Base-by-base conservation (phyloP, 2,329 filamentous ascomycete genomes). In the Aplosporella prunicola region DNA sequence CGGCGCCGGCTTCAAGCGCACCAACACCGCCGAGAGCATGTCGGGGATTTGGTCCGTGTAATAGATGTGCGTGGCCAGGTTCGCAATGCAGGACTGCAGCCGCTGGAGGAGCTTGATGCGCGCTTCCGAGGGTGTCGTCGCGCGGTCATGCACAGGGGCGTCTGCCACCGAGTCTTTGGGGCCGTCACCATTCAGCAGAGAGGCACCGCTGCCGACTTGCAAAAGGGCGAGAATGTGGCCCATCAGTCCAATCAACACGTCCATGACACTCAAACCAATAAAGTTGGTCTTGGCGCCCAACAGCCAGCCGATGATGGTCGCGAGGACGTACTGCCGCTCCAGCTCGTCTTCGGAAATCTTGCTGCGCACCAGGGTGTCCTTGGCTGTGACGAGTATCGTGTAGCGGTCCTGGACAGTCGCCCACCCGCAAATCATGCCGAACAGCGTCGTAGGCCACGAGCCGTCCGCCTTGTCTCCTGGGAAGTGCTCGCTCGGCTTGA, bases 1-100 rank as follows among this genome's bases (percentile, higher is more conserved):
- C 13, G 40, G 35, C 9, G 67, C 64, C 3, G 87, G 84, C 58
- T 83, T 91, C 20, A 96, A 69, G 14, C 86, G 80, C 20, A 74
- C 65, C 11, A 96, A 64, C 29, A 96, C 80, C 1, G 85, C 78
- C 14, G 78, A 74, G 35, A 95, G 78, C 86, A 96, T 95, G 59
- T 98, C 91, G 2, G 83, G 79, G 39, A 96, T 85, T 59, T 98
- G 91, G 50, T 96, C 89, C 2, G 84, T 84, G 56, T 98, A 98
- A 65, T 98, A 98, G 20, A 95, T 80, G 53, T 98, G 91, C 1
- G 85, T 94, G 2, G 88, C 87, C 18, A 98, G 67, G 55, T 88
- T 78, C n/a, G 86, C 86, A 43, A 95, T 87, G 60, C 85, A 93
- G 47, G 75, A 71, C 55, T 91, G 80, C 11, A 96, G 71, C 20